Evolutionary conservation across 2,329 filamentous ascomycete species (phyloP).

Genomic region (Ophiocordyceps australis): DNA sequence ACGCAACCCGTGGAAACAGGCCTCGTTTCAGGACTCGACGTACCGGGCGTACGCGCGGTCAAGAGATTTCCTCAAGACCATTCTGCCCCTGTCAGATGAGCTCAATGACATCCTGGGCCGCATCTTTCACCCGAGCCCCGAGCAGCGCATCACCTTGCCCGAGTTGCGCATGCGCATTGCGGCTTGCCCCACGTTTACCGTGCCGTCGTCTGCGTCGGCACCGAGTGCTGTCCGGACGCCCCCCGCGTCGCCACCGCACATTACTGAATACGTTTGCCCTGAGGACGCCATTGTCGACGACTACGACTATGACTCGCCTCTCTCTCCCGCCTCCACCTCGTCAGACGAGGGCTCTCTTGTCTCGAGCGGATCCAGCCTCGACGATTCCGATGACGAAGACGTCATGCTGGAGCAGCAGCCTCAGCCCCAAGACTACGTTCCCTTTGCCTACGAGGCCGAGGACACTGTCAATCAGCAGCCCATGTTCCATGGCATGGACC

Average conservation of each 20-base stretch:
- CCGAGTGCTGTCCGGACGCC: slow-evolving; percentile 12
- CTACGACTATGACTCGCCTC: slow-evolving; percentile 24
- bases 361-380: slow-evolving; percentile 33
- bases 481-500: slow-evolving; percentile 25
- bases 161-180: slow-evolving; percentile 65
- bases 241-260: slow-evolving; percentile 22
- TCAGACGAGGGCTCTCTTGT: slow-evolving; percentile 38
- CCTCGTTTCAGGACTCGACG: slow-evolving; percentile 81
- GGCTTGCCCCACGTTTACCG: slow-evolving; percentile 59
- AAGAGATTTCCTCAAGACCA: slow-evolving; percentile 75
- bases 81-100: slow-evolving; percentile 78
- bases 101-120: slow-evolving; percentile 73
- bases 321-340: slow-evolving; percentile 29
- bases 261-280: slow-evolving; percentile 25
- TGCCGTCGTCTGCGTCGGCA: slow-evolving; percentile 7
- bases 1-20: slow-evolving; percentile 97
- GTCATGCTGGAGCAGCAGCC: slow-evolving; percentile 23
- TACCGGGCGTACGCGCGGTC: slow-evolving; percentile 83
- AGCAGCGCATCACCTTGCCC: slow-evolving; percentile 61
- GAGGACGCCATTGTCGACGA: slow-evolving; percentile 26
- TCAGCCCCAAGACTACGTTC: slow-evolving; percentile 18
- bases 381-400: slow-evolving; percentile 30
- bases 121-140: slow-evolving; percentile 76
- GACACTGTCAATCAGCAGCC: slow-evolving; percentile 19
- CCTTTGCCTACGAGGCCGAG: slow-evolving; percentile 27